Base-by-base conservation (phyloP, 140 eudicot species). In the Senecio squalidus region DNA sequence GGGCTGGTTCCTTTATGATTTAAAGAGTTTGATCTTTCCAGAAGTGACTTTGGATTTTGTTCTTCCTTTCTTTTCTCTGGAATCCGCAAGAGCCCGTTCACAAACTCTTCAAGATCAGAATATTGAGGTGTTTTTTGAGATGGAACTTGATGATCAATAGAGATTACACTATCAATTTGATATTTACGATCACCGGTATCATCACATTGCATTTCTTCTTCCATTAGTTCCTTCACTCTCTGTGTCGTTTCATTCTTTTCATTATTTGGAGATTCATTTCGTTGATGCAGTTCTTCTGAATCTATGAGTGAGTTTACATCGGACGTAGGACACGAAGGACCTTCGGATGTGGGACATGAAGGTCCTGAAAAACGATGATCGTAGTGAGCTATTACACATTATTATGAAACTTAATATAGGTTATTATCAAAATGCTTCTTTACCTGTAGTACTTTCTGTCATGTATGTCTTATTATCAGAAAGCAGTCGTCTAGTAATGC, bases 201-300 rank as follows among this genome's bases (percentile, higher is more conserved):
- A 62, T 84, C 95, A 40, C 55, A 55, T 25, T 62, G 50, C 99
- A 88, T 88, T 50, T 84, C 95, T 68, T 88, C 95, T 70, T 92
- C 96, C 93, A 92, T 88, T 52, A 88, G 85, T 70, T 84, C 90
- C 77, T 92, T 88, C 22, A 92, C 94, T 71, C 92, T 75, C 59
- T 69, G 82, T 24, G 39, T 56, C 23, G 52, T 44, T 20, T 74
- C 78, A 67, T 47, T 44, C 43, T 79, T 79, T 44, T 67, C 75
- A 29, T 9, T 51, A 22, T 69, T 83, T 78, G 73, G 76, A 67
- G 53, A 53, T 73, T 62, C 71, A 6, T 48, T 52, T 23, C 17
- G 64, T 57, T 61, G 77, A 60, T 24, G 47, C 21, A 41, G 55
- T n/a, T 72, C 84, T 25, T 66, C 58, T 3, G 72, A 56, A 46